These are phyloP conservation scores for Elsinoe arachidis DNA, from an alignment of 2,329 filamentous ascomycete species.

Conservation along the genomic window DNA sequence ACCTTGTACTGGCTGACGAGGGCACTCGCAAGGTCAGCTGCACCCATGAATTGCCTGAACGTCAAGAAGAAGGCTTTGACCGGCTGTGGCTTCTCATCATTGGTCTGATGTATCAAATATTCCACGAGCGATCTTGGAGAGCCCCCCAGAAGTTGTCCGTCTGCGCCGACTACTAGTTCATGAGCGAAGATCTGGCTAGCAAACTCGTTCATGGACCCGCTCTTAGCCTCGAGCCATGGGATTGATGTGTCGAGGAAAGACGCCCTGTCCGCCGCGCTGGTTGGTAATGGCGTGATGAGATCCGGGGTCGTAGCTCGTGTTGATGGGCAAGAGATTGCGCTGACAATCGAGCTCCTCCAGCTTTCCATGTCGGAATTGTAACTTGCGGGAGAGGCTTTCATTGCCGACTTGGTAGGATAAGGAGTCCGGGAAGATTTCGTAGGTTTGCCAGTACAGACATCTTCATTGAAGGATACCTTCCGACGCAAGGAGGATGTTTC, in stretches of 20 bases:
- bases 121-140: conserved; percentile 88
- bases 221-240: conserved; percentile 2
- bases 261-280: background rate
- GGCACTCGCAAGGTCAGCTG: conserved; percentile 65
- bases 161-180: conserved; percentile 87
- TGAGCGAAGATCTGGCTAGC: conserved; percentile 56
- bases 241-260: conserved; percentile 4
- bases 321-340: conserved; percentile 70
- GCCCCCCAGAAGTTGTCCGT: conserved; percentile 88
- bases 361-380: conserved; percentile 68
- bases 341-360: conserved; percentile 68
- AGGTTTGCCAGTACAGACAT: background rate
- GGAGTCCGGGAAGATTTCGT: background rate
- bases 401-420: background rate
- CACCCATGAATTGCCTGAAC: conserved; percentile 85
- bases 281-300: conserved; percentile 1
- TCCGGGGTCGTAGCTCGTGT: conserved; percentile 86
- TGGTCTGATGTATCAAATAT: conserved; percentile 50
- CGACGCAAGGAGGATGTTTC: background rate
- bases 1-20: conserved; percentile 92
- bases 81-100: conserved; percentile 84
- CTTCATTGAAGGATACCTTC: conserved; percentile 1
- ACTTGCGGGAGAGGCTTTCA: conserved; percentile 8
- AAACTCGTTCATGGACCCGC: conserved; percentile 5
- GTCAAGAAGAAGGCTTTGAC: conserved; percentile 94